A percentile compares a stretch with the other conserved stretches of the same genome.
Conservation (phyloP, 139 green algal genomes). For the Tetradesmus lagerheimii region DNA sequence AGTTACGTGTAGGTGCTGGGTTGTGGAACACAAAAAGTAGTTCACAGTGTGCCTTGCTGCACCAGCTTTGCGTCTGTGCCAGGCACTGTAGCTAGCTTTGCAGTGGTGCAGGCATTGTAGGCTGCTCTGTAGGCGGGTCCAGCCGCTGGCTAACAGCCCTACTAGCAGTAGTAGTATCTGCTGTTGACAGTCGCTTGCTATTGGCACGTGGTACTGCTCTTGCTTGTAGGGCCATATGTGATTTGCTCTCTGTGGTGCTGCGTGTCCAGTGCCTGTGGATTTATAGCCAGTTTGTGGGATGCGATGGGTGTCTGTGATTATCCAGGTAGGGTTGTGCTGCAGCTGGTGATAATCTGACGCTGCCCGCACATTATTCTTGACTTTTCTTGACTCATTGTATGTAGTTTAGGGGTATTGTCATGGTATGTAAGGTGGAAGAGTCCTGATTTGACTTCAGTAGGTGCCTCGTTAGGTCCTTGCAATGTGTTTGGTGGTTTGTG, state of each 20-base stretch:
- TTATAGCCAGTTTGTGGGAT: background rate
- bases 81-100: background rate
- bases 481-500: background rate
- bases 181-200: background rate
- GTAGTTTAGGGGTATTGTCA: background rate
- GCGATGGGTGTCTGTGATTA: background rate
- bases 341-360: too few relatives aligned
- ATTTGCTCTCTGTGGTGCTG: background rate
- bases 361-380: too few relatives aligned
- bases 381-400: background rate
- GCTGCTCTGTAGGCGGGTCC: background rate
- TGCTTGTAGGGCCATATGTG: background rate
- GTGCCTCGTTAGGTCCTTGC: background rate
- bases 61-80: too few relatives aligned
- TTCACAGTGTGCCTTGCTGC: too few relatives aligned
- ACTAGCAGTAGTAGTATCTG: background rate
- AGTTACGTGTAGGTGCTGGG: too few relatives aligned
- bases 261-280: background rate
- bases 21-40: too few relatives aligned
- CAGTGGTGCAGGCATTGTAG: too few relatives aligned
- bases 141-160: background rate
- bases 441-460: too few relatives aligned
- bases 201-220: background rate
- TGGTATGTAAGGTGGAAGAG: background rate
- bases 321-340: background rate